Conservation (phyloP, 1,139 yeast species). For the Taphrina communis region DNA sequence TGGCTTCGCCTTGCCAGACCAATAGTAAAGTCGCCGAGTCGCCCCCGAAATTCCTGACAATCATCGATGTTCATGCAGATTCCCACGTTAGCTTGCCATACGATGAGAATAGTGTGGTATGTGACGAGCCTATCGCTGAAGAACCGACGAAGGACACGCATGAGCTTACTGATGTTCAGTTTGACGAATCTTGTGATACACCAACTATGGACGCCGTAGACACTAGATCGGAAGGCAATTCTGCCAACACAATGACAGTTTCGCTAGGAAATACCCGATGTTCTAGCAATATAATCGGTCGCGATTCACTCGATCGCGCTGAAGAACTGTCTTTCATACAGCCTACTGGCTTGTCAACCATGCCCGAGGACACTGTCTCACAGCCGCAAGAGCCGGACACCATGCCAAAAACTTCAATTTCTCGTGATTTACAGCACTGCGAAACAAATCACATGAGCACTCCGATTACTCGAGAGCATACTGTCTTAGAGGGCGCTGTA, state of each 20-base stretch:
- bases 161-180: background rate
- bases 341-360: background rate
- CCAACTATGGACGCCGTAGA: background rate
- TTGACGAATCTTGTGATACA: background rate
- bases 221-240: background rate
- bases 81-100: background rate
- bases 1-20: background rate
- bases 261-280: background rate
- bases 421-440: too few relatives aligned
- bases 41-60: background rate
- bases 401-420: background rate
- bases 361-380: background rate
- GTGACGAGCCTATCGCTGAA: background rate
- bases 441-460: background rate
- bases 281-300: background rate
- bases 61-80: background rate
- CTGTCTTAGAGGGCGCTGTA: background rate
- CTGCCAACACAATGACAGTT: background rate
- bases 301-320: background rate
- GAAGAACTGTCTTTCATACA: slow-evolving; percentile 12
- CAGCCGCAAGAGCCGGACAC: background rate
- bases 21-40: background rate
- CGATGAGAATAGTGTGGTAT: background rate
- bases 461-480: background rate
- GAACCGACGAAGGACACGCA: background rate